Conservation (phyloP, 192 early-diverging fungal species). For the Linnemannia schmuckeri region DNA sequence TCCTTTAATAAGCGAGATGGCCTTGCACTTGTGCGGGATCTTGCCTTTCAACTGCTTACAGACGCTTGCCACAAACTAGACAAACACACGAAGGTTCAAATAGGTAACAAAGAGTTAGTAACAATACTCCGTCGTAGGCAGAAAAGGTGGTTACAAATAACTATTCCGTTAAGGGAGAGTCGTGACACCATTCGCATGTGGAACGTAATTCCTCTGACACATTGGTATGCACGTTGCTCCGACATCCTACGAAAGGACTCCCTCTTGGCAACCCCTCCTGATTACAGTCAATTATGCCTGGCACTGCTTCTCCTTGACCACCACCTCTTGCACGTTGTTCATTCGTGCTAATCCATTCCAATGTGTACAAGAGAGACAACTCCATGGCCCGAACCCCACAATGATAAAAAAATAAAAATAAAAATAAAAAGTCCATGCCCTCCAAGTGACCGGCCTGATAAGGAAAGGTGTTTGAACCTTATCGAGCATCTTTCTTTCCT, state of each 20-base stretch:
- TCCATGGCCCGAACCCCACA: not conserved
- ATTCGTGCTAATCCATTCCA: not conserved
- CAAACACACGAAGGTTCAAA: not conserved
- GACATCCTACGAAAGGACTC: not conserved
- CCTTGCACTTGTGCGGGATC: constrained; percentile 77
- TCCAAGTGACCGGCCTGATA: constrained; percentile 6
- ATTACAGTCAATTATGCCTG: not conserved
- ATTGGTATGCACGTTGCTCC: constrained; percentile 13
- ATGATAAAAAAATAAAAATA: not conserved
- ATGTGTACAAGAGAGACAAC: not conserved
- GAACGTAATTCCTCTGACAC: constrained; percentile 11
- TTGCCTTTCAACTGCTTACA: constrained; percentile 85
- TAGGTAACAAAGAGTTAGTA: not conserved
- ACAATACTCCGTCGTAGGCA: not conserved
- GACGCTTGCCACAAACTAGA: constrained; percentile 80
- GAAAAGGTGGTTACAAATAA: not conserved
- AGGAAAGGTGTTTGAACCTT: constrained; percentile 9
- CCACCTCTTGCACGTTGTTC: not conserved
- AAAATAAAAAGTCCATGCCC: not conserved
- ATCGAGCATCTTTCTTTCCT: not conserved
- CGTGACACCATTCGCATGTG: constrained; percentile 1
- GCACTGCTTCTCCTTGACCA: not conserved
- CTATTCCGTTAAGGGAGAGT: not conserved
- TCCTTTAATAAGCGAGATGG: constrained; percentile 95
- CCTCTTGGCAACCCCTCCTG: not conserved